These are phyloP conservation scores for Tricholoma bakamatsutake DNA, from an alignment of 768 basidiomycete species.

Conservation along the genomic window DNA sequence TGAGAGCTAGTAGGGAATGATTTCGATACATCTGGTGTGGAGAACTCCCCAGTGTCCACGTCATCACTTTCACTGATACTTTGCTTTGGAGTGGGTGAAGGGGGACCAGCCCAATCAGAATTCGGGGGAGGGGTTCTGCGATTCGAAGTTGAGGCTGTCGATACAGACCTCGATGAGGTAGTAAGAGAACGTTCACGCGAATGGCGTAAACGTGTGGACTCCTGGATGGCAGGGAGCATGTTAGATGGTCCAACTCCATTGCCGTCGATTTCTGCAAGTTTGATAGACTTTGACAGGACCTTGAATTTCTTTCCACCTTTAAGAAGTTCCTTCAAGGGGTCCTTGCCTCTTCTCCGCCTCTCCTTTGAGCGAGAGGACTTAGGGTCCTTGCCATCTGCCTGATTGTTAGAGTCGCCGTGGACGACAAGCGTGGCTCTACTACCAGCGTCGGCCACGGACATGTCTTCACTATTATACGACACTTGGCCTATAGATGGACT, in stretches of 20 bases:
- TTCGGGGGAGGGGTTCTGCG: constrained; percentile 5
- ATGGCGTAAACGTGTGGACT: constrained; percentile 13
- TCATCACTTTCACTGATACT: constrained; percentile 6
- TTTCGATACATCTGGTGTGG: constrained; percentile 1
- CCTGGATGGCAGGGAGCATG: constrained; percentile 7
- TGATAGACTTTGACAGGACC: constrained; percentile 14
- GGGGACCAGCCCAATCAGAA: constrained; percentile 4
- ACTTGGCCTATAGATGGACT: constrained; percentile 4
- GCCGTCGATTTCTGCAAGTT: constrained; percentile 5
- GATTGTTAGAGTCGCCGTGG: constrained; percentile 9
- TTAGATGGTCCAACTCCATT: not conserved
- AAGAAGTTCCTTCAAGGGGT: constrained; percentile 47
- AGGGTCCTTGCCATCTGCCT: constrained; percentile 15
- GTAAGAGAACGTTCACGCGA: constrained; percentile 15
- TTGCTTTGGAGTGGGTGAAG: not conserved
- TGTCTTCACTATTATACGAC: not conserved
- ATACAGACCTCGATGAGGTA: constrained; percentile 20
- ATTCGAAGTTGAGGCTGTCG: constrained; percentile 14
- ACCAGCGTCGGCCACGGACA: not conserved
- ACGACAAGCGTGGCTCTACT: constrained; percentile 1
- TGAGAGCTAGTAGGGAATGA: not conserved
- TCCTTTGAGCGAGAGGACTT: constrained; percentile 50
- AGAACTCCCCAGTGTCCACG: not conserved
- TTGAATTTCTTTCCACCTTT: constrained; percentile 49
- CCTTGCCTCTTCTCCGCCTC: constrained; percentile 51